Evolutionary conservation across 2,329 filamentous ascomycete species (phyloP), one percentile per base, ranked within the genome.

Genomic region (Taxawa tesnikishii): DNA sequence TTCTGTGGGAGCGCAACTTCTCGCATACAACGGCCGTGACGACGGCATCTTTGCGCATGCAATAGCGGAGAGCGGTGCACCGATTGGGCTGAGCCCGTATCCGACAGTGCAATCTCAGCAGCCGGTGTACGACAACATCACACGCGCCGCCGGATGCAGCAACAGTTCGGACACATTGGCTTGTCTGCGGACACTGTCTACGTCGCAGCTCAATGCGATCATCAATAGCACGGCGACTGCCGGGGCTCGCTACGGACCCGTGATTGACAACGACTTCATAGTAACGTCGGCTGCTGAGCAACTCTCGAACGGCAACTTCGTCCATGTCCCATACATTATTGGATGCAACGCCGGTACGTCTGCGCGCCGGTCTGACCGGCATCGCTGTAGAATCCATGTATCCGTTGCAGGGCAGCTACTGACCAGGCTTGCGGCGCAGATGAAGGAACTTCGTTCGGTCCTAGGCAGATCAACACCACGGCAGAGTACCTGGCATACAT

Each of bases 11-110:
- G 54, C 55, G 27, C 69, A 73, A 30, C 55, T 69, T 3, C 48
- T 68, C 18, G 66, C 68, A 6, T 70, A 73, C 39, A 64, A 62
- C 21, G 70, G 72, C 0, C 48, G 63, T 26, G 57, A 73, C 35
- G 65, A 74, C 30, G 52, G 54, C 3, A 55, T 76, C 1, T 76
- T 75, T 47, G 58, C 65, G 4, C 62, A 51, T 12, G 68, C 58
- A 3, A 69, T 75, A 17, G 51, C 61, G 25, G 51, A 74, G 12
- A 65, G 62, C 0, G 62, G 67, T 13, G 53, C 49, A 17, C 58
- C 14, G 62, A 61, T 37, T 4, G 47, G 30, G 3, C 32, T 38
- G 2, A 15, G 16, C 2, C 34, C 42, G 7, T 39, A 41, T 33
- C 33, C 38, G 3, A 40, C 37, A 5, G 38, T 42, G 1, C 36